Percentiles rank a stretch among this genome's conserved stretches.
Evolutionary conservation across 768 basidiomycete species (phyloP).

Genomic region (Leucosporidium creatinivorum): DNA sequence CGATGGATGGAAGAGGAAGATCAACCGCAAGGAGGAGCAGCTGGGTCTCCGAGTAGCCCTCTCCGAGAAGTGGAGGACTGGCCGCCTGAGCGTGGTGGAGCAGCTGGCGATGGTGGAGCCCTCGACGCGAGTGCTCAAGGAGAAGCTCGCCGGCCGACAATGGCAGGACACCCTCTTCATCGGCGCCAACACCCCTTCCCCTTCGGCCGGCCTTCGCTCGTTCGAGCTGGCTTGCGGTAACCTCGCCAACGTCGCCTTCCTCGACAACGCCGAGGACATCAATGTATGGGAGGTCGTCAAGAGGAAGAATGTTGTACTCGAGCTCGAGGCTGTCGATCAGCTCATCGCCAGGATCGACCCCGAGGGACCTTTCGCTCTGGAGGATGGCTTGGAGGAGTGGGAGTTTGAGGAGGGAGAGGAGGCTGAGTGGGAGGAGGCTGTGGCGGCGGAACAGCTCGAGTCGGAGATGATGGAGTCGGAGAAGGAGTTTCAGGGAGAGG

Average conservation of each 20-base stretch:
- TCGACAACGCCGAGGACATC: slow-evolving; percentile 55
- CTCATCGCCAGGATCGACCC: slow-evolving; percentile 43
- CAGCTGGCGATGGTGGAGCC: slow-evolving; percentile 62
- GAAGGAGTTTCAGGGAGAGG: not conserved
- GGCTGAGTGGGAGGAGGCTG: slow-evolving; percentile 2
- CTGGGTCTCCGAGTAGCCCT: slow-evolving; percentile 90
- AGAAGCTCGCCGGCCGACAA: slow-evolving; percentile 57
- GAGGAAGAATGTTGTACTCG: slow-evolving; percentile 74
- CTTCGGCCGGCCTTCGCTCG: not conserved
- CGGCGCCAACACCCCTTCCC: slow-evolving; percentile 53
- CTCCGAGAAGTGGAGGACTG: slow-evolving; percentile 70
- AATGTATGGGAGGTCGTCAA: slow-evolving; percentile 75
- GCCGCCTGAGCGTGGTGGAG: slow-evolving; percentile 65
- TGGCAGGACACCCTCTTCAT: slow-evolving; percentile 71
- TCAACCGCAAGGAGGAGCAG: slow-evolving; percentile 84
- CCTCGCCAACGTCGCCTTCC: slow-evolving; percentile 60
- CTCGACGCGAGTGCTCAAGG: slow-evolving; percentile 62
- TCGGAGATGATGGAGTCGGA: slow-evolving; percentile 13
- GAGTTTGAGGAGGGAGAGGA: slow-evolving; percentile 12
- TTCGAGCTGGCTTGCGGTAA: slow-evolving; percentile 62
- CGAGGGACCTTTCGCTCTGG: slow-evolving; percentile 51
- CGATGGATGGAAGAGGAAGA: slow-evolving; percentile 80
- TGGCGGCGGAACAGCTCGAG: slow-evolving; percentile 15
- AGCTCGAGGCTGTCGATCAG: slow-evolving; percentile 70
- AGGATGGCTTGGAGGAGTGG: slow-evolving; percentile 42